Evolutionary conservation across 2,329 filamentous ascomycete genomes (phyloP).

Genomic region (Juglanconis oblonga): DNA sequence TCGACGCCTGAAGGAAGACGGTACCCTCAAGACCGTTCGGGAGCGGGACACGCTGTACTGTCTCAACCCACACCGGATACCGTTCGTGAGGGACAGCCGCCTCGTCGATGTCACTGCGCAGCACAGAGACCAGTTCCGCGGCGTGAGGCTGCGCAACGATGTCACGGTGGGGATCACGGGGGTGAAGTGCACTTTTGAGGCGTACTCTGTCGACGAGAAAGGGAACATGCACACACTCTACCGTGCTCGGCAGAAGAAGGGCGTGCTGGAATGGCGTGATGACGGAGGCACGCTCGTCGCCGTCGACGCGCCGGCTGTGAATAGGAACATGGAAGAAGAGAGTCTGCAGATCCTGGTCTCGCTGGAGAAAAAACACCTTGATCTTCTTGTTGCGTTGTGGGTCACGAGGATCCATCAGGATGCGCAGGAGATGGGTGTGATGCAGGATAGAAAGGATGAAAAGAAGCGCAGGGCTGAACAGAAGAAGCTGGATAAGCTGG

Average conservation of each 20-base stretch:
- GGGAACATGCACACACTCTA: not conserved
- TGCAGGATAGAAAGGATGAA: not conserved
- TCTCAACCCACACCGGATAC: not conserved
- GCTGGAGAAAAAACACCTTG: conserved; percentile 1
- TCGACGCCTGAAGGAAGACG: not conserved
- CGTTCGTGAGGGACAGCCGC: not conserved
- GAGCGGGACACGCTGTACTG: conserved; percentile 3
- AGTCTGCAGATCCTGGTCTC: conserved; percentile 1
- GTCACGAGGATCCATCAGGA: conserved; percentile 4
- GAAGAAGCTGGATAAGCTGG: not conserved
- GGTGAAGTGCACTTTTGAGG: not conserved
- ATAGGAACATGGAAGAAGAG: not conserved
- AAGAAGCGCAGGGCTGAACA: not conserved
- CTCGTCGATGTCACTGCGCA: not conserved
- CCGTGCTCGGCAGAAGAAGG: conserved; percentile 3
- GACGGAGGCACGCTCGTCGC: conserved; percentile 1
- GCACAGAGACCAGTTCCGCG: not conserved
- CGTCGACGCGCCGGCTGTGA: not conserved
- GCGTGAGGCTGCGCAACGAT: not conserved
- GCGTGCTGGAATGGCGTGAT: conserved; percentile 8
- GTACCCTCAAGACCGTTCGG: not conserved
- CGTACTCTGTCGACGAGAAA: not conserved
- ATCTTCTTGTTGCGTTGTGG: conserved; percentile 8
- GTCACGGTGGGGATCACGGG: not conserved
- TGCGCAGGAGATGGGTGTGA: not conserved